phyloP scores from a whole-genome alignment of 164 flowering plant species.

The Stephania cephalantha region DNA sequence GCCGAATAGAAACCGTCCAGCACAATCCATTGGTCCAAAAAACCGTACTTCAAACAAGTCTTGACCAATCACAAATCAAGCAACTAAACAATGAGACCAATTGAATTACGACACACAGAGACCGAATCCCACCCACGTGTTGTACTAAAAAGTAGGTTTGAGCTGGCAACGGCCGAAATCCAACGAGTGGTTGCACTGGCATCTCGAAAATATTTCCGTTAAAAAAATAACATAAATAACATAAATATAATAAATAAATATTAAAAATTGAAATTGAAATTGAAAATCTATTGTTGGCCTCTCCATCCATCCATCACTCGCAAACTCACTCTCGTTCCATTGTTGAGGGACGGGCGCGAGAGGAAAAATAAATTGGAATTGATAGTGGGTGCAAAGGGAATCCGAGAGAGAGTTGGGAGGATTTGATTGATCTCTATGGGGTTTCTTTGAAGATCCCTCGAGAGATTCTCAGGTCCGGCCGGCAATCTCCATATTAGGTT shows the following conservation, averaged over 20 bases:
- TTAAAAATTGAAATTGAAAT: not conserved
- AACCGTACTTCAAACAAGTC: not conserved
- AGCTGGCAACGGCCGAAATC: slow-evolving; percentile 1
- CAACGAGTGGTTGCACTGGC: not conserved
- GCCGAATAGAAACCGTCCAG: not conserved
- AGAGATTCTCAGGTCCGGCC: not conserved
- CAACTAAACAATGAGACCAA: not conserved
- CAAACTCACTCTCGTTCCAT: not conserved
- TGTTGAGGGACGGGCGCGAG: not conserved
- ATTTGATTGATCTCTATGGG: not conserved
- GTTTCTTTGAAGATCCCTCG: not conserved
- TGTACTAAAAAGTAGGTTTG: not conserved
- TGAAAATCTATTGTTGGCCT: not conserved
- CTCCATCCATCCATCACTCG: not conserved
- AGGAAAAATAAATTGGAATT: not conserved
- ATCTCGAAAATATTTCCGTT: not conserved
- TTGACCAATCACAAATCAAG: not conserved
- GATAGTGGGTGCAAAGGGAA: not conserved
- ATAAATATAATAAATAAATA: no score
- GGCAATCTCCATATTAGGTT: not conserved
- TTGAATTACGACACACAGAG: not conserved
- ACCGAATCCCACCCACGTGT: not conserved
- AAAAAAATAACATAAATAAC: not conserved
- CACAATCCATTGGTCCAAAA: not conserved
- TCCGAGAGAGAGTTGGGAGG: not conserved